Base-by-base conservation (phyloP, 2,329 filamentous ascomycete species). In the Pochonia chlamydosporia region DNA sequence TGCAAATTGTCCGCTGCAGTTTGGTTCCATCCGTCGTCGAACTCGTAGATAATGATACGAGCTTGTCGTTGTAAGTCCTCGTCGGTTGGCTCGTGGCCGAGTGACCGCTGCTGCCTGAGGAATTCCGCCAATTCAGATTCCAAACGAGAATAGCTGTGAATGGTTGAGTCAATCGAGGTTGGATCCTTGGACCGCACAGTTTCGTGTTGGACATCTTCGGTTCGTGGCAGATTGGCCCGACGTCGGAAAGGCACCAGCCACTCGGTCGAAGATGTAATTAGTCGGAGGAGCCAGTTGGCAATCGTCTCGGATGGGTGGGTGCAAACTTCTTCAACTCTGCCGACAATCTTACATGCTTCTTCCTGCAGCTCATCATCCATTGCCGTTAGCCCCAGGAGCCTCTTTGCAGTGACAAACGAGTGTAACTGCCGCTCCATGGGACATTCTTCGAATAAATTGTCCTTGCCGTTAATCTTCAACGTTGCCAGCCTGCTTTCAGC, bases 21-120 rank as follows among this genome's bases (percentile, higher is more conserved):
- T 56, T 82, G 80, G 52, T 83, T 83, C 79, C 80, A 83, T 9
- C 73, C 73, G 54, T 84, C 79, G 44, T 82, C 78, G 49, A 71
- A 75, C 40, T 81, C 78, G 60, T 81, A 83, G 20, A 84, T 79
- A 54, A 83, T 79, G 44, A 81, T 69, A 51, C 81, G 73, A 20
- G 79, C 79, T 54, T 81, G 69, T 24, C 65, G 66, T 55, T 82
- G 79, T 33, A 84, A 59, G 40, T 78, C 74, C 2, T 70, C 70
- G 49, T 84, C 76, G 0, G 70, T 70, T 1, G 76, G 74, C 41
- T 76, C 70, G 1, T 69, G 56, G 1, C 78, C 76, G 13, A 68
- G 55, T 0, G 66, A 59, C 14, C 70, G 63, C 52, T 77, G 74
- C 2, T 63, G 52, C 5, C 65, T 66, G 28, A 79, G 63, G 56